Evolutionary conservation across 148 eudicot genomes (phyloP), one percentile per base, ranked within the genome.

Genomic region (Hydrangea macrophylla): DNA sequence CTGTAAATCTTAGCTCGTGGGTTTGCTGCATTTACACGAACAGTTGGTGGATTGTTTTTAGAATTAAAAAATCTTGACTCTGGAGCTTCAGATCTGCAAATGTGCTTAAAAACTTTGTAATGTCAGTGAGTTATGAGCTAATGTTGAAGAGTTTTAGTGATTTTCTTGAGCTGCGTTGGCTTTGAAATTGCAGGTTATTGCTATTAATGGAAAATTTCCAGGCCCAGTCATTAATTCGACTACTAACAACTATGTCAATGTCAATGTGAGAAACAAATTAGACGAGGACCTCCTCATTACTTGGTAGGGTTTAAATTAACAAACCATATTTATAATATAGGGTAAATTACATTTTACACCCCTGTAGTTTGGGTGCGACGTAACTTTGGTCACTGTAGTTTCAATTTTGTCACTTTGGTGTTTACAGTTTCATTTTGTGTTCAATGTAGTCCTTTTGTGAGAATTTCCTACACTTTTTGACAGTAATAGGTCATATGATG

Each of bases 171-270:
- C 45, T 73, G 35, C 64, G 39, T 69, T 42, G 39, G 10, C 79
- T 53, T 50, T n/a, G n/a, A 56, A 60, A 51, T 18, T 87, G 75
- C 83, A 94, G 99, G 99, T 94, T 48, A 94, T 94, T 79, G 99
- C 99, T 71, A 58, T 94, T n/a, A 94, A 94, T 73, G 86, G 83
- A 8, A 64, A 94, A 67, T 94, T 94, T 81, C 99, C 99, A 10
- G 98, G 98, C 40, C 90, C 95, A 64, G 72, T 77, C 39, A 72
- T 94, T 53, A 94, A 94, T 80, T 82, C 79, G 37, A 94, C 99
- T 58, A 94, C 99, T 27, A 94, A 94, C 76, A 76, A 94, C 84
- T 75, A 94, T 77, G 88, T 94, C 60, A 85, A 73, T 63, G 89
- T 93, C 73, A 90, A 93, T 84, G 96, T 93, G 37, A 73, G 65